Base-by-base conservation (phyloP, 305 asterid genomes). In the Solanum chacoense region DNA sequence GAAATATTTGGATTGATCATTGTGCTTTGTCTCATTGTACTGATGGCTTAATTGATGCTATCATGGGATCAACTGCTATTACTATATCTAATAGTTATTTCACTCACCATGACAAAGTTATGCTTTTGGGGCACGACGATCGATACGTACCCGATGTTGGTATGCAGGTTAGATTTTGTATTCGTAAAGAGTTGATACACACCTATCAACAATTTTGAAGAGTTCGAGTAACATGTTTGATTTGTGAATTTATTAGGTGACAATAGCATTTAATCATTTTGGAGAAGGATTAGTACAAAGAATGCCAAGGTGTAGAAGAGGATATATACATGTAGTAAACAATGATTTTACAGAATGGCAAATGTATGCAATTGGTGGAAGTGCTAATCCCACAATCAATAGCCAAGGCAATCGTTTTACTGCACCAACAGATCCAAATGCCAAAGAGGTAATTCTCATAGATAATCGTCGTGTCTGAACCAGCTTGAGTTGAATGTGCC, bases 261-360 rank as follows among this genome's bases (percentile, higher is more conserved):
- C 95, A 4, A 93, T 94, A 87, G 95, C 95, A 16, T 94, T 94
- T 75, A 94, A 94, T 87, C 94, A 91, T 91, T 94, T 93, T 24
- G 95, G 95, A 16, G 92, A 93, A 67, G 94, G 95, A 76, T 88
- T 93, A 10, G 95, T 94, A 87, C 95, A 94, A 77, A 91, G 97
- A 91, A 94, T 94, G 97, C 97, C 97, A 35, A 92, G 97, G 91
- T 94, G 97, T 74, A 89, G 97, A 89, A 90, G 95, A 85, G 97
- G 97, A 4, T 94, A 94, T 80, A 92, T 94, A 85, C 97, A 94
- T 37, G 96, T 94, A 7, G 97, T 94, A 31, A 94, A 94, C 93
- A 94, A 94, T 35, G 96, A 94, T 88, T 91, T 92, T 77, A 93
- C 95, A 1, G 92, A 91, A 86, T 94, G 97, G 97, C 73, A 94